Evolutionary conservation across 176 grass and related monocot species (phyloP), one percentile per base, ranked within the genome.

Genomic region (Calamus simplicifolius): DNA sequence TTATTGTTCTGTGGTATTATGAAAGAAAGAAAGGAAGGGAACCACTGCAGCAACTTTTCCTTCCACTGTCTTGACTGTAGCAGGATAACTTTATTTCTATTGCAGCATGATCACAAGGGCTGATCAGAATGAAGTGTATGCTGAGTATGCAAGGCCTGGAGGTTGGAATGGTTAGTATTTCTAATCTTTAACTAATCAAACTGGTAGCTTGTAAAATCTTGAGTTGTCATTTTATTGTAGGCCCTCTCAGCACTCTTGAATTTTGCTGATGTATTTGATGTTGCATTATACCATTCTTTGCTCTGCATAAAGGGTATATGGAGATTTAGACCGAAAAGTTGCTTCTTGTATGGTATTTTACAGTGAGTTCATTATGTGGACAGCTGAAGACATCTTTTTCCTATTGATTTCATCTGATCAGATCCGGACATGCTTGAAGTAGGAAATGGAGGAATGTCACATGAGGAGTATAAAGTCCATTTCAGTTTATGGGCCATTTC

Each of bases 401-500:
- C 7, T 43, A 43, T 43, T 2, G 1, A 43, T 43, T 43, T 23
- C 21, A 10, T 43, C 10, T 29, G 59, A 43, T 54, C 26, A 38
- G 58, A 61, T 51, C 58, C 58, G 4, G 50, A 61, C 12, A 58
- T 97, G 93, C 93, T 97, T 2, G 93, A 91, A 68, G 77, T 97
- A 23, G 93, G 93, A 50, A 97, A 97, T 57, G 93, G 81, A 16
- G 87, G 87, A 2, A 98, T 98, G 84, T 76, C 67, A 1, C 74
- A 82, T 49, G 69, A 62, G 75, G 87, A 98, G 68, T 97, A 97
- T 35, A 5, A 88, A 62, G 83, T 77, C 49, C 92, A 97, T 64
- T 97, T 91, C 77, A 88, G 84, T 71, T 59, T 97, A 15, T 97
- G 87, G 87, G 93, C 93, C 0, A 78, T 91, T 61, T 97, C 87